Conservation (phyloP, 768 basidiomycete genomes). For the Podaxis sp. region DNA sequence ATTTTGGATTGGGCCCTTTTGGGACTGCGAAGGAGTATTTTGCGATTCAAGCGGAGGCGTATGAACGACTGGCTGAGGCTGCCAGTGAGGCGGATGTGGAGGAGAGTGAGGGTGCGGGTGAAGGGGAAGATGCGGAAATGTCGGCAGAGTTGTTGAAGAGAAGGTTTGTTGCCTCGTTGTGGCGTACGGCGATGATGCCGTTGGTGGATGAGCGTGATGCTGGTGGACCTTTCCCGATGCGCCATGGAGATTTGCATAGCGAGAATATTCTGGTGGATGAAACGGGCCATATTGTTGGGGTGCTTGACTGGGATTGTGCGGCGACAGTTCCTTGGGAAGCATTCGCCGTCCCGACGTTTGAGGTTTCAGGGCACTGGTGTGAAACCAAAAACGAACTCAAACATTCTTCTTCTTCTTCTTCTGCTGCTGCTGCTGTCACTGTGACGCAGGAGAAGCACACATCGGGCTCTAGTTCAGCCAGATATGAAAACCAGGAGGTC, state of each 20-base stretch:
- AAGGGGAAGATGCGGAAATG: conserved; percentile 5
- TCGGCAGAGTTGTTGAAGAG: conserved; percentile 28
- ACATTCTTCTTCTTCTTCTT: not conserved
- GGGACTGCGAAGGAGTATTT: conserved; percentile 35
- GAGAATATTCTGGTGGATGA: conserved; percentile 37
- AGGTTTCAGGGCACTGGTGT: conserved; percentile 34
- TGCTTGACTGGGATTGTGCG: conserved; percentile 39
- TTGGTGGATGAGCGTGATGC: conserved; percentile 34
- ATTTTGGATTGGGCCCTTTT: conserved; percentile 39
- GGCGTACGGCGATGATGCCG: conserved; percentile 37
- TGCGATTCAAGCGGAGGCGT: conserved; percentile 34
- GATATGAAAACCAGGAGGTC: not conserved
- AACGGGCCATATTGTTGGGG: conserved; percentile 35
- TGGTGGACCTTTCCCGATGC: conserved; percentile 36
- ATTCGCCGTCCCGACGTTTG: conserved; percentile 37
- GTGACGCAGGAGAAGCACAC: not conserved
- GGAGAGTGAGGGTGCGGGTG: conserved; percentile 12
- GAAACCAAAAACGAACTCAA: conserved; percentile 21
- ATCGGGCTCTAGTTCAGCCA: not conserved
- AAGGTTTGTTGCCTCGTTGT: conserved; percentile 33
- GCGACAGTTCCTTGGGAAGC: conserved; percentile 41
- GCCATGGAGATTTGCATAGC: conserved; percentile 38
- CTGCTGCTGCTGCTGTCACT: not conserved
- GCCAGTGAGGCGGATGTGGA: conserved; percentile 25
- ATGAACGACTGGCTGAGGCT: conserved; percentile 33